phyloP scores from a whole-genome alignment of 192 early-diverging fungal genomes.

The Spizellomyces sp. region DNA sequence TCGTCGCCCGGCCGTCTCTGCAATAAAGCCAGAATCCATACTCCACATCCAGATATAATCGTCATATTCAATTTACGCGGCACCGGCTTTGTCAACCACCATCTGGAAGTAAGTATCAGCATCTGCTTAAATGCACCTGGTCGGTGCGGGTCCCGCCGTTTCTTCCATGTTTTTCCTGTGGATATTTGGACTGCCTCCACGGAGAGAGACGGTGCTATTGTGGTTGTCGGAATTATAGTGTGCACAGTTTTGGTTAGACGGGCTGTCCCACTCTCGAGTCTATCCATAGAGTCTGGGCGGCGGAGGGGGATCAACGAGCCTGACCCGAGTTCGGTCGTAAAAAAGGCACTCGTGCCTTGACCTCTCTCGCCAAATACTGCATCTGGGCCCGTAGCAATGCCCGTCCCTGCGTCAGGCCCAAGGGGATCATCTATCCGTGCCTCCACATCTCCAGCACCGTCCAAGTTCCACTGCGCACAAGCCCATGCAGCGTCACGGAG shows the following conservation, averaged over 20 bases:
- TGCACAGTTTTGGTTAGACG: background rate
- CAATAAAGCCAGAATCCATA: slow-evolving; percentile 28
- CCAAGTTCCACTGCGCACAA: slow-evolving; percentile 1
- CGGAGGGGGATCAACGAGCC: background rate
- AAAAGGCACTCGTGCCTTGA: background rate
- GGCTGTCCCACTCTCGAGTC: background rate
- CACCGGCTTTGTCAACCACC: slow-evolving; percentile 35
- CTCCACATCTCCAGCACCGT: background rate
- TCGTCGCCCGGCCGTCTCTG: slow-evolving; percentile 33
- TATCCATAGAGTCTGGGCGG: background rate
- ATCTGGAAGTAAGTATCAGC: slow-evolving; percentile 23
- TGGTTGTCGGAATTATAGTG: background rate
- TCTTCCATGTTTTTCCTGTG: background rate
- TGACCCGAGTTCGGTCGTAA: background rate
- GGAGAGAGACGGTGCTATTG: background rate
- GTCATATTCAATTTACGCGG: slow-evolving; percentile 38
- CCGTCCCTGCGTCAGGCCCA: background rate
- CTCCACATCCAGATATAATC: slow-evolving; percentile 21
- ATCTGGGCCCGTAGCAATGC: background rate
- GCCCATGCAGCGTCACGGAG: slow-evolving; percentile 11
- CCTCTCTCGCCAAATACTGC: background rate
- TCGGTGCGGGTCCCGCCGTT: background rate
- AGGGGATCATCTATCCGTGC: background rate
- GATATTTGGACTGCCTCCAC: background rate
- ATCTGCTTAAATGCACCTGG: slow-evolving; percentile 15